phyloP scores from a whole-genome alignment of 75 land plant genomes.

The Chamaecyparis obtusa region DNA sequence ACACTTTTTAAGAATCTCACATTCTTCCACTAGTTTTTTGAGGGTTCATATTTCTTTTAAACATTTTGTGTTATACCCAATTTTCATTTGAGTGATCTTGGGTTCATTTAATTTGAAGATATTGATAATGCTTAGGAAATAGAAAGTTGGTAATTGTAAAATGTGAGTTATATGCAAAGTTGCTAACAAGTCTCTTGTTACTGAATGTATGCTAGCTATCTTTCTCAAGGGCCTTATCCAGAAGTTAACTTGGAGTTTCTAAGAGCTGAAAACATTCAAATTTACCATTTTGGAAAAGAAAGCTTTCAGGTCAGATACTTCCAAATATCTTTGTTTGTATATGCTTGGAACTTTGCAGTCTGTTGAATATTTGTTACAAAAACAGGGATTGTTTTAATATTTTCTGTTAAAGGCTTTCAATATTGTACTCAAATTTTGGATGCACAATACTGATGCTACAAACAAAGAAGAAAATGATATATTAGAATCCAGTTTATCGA shows the following conservation, averaged over 20 bases:
- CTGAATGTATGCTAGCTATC: slow-evolving; percentile 3
- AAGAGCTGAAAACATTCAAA: slow-evolving; percentile 11
- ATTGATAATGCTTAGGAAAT: neutral
- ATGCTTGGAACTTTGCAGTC: neutral
- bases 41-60: neutral
- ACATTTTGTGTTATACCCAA: neutral
- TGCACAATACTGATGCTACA: neutral
- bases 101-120: slow-evolving; percentile 9
- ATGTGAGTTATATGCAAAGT: neutral
- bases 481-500: neutral
- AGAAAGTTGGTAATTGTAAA: neutral
- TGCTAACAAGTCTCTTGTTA: slow-evolving; percentile 2
- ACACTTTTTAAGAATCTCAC: neutral
- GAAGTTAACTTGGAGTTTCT: slow-evolving; percentile 10
- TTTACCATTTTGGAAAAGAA: slow-evolving; percentile 11
- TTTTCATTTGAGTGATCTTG: neutral
- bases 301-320: slow-evolving; percentile 6
- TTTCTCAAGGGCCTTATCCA: neutral
- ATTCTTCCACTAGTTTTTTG: neutral
- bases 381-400: neutral
- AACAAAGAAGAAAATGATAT: neutral
- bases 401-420: neutral
- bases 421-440: neutral
- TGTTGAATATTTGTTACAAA: neutral
- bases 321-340: neutral